Base-by-base conservation (phyloP, 768 basidiomycete species). In the Roridomyces roridus region DNA sequence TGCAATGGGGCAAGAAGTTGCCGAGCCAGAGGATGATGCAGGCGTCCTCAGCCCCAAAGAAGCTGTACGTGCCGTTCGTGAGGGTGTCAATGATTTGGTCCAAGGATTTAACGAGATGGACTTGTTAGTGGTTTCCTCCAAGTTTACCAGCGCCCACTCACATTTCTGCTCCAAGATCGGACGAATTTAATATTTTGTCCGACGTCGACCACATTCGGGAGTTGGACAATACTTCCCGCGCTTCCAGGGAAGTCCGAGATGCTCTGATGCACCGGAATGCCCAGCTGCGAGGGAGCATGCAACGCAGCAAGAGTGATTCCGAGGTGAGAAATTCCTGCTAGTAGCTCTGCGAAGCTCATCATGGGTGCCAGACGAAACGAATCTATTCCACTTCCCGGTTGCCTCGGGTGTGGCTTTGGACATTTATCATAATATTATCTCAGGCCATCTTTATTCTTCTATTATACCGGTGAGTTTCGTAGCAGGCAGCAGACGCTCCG, bases 1-100 rank as follows among this genome's bases (percentile, higher is more conserved):
- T 66, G 86, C 86, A 6, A 85, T 88, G 82, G 89, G 88, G 8
- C 79, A 75, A 48, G 83, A 86, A 62, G 74, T 88, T 15, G 55
- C 65, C 51, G 70, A 71, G 14, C 67, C 67, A 20, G 50, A 48
- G 11, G 44, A 46, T 17, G 52, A 67, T 43, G 10, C 40, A 25
- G 26, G 21, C 10, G 31, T 65, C 25, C 52, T 78, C 55, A 70
- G 72, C 20, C 85, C 77, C 47, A 73, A 72, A 20, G 83, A 89
- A 57, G 80, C 85, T 36, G 66, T 92, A 40, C 70, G 72, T 31
- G 84, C 77, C 47, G 81, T 92, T 65, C 80, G 82, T 52, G 75
- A 77, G 64, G 83, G 85, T 6, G 76, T 92, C 10, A 76, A 76
- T 44, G 82, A 85, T 48, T 74, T 92, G 63, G 79, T 73, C 28